These are phyloP conservation scores for Heliamphora exappendiculata DNA, from an alignment of 148 eudicot genomes.

Conservation along the genomic window DNA sequence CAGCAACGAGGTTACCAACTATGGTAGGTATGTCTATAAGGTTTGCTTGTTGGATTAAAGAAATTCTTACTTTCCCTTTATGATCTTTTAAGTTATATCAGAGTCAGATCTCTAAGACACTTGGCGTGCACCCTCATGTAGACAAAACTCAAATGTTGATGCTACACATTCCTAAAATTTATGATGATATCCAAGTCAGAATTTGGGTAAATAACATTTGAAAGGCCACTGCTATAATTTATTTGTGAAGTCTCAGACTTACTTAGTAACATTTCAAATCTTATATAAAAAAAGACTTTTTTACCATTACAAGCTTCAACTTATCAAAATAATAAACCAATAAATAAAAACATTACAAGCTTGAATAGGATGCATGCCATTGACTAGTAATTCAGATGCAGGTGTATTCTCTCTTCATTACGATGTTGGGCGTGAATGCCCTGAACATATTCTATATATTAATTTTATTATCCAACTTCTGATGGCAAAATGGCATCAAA, in stretches of 20 bases:
- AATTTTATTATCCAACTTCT: not conserved
- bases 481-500: not conserved
- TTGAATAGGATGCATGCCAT: not conserved
- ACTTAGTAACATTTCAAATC: not conserved
- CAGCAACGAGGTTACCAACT: conserved; percentile 24
- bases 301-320: no score
- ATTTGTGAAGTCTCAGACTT: not conserved
- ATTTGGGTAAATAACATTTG: not conserved
- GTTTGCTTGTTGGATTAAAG: not conserved
- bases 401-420: not conserved
- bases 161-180: not conserved
- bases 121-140: not conserved
- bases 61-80: not conserved
- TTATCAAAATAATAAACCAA: no score
- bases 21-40: conserved; percentile 25
- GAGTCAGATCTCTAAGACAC: not conserved
- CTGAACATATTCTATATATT: not conserved
- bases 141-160: not conserved
- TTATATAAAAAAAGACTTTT: not conserved
- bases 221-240: not conserved
- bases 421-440: not conserved
- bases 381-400: not conserved
- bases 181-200: not conserved
- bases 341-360: no score
- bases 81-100: not conserved